These are phyloP conservation scores for Arabidopsis thaliana DNA, from an alignment of 345 rosid species.

Conservation along the genomic window TAIR10.1 NC_003076.8:19935001-19935500, in stretches of 20 bases:
- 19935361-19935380: constrained; percentile 38
- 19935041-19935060: constrained; percentile 72
- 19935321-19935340: constrained; percentile 62
- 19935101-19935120: constrained; percentile 61
- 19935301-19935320: constrained; percentile 50
- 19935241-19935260: constrained; percentile 45
- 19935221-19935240: constrained; percentile 57
- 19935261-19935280: constrained; percentile 46
- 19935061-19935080: constrained; percentile 50
- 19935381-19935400: constrained; percentile 60
- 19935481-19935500: constrained; percentile 53
- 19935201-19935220: constrained; percentile 58
- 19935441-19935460: constrained; percentile 49
- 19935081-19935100: constrained; percentile 57
- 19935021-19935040: constrained; percentile 51
- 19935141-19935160: constrained; percentile 66
- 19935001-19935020: constrained; percentile 50
- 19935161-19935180: constrained; percentile 75
- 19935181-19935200: constrained; percentile 51
- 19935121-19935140: constrained; percentile 56
- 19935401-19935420: constrained; percentile 68
- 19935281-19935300: constrained; percentile 45
- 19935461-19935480: constrained; percentile 41
- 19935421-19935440: constrained; percentile 65
- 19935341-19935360: constrained; percentile 41